phyloP scores from a whole-genome alignment of 192 early-diverging fungal species.

The Linnemannia hyalina region DNA sequence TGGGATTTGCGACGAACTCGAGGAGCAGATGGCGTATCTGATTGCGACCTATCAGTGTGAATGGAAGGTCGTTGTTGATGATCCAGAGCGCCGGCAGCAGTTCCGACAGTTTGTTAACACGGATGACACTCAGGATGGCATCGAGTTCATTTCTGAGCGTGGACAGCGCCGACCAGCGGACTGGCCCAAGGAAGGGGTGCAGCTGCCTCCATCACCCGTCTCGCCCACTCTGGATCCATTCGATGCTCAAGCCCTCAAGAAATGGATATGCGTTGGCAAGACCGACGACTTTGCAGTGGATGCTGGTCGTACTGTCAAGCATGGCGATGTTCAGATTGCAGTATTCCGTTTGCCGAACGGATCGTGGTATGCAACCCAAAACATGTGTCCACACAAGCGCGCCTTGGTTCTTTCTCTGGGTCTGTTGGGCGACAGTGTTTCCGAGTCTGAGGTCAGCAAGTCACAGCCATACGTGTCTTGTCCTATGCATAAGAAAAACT shows the following conservation, averaged over 20 bases:
- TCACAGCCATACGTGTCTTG: conserved; percentile 71
- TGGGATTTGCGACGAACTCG: conserved; percentile 73
- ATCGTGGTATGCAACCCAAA: conserved; percentile 79
- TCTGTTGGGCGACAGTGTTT: conserved; percentile 64
- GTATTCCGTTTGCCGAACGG: conserved; percentile 63
- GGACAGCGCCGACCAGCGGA: conserved; percentile 74
- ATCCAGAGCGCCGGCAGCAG: conserved; percentile 64
- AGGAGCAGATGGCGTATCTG: conserved; percentile 74
- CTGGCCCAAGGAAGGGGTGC: conserved; percentile 62
- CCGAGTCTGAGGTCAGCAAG: conserved; percentile 19
- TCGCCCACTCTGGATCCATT: conserved; percentile 24
- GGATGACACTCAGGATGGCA: conserved; percentile 57
- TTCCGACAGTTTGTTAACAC: conserved; percentile 78
- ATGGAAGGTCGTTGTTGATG: conserved; percentile 74
- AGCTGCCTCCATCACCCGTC: conserved; percentile 29
- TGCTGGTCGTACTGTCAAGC: conserved; percentile 64
- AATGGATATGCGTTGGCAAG: conserved; percentile 58
- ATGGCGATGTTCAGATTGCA: conserved; percentile 75
- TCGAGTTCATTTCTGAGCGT: conserved; percentile 72
- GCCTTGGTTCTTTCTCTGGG: conserved; percentile 75
- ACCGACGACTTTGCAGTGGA: conserved; percentile 60
- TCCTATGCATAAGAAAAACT: conserved; percentile 77
- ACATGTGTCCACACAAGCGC: conserved; percentile 84
- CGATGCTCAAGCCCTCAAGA: conserved; percentile 12
- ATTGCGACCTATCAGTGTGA: conserved; percentile 72